Conservation (phyloP, 306 rosid species). For the Macrotyloma uniflorum region DNA sequence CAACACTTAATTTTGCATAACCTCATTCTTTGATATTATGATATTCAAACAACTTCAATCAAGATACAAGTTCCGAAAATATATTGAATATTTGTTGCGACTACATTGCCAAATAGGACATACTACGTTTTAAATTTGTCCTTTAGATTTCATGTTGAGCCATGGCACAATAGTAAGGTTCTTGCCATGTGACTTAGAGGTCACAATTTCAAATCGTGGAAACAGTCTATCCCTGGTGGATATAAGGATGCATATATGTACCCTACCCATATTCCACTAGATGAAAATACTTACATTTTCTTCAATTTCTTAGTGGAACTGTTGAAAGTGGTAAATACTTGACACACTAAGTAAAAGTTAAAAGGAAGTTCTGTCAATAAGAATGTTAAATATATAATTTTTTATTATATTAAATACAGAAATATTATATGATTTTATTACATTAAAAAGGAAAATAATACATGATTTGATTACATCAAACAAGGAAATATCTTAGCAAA, state of each 20-base stretch:
- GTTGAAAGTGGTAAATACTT: neutral
- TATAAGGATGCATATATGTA: neutral
- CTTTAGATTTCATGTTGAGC: neutral
- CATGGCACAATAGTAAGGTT: neutral
- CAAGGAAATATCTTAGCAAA: no score
- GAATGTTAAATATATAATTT: neutral
- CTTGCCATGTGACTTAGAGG: neutral
- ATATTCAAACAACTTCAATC: slow-evolving; percentile 29
- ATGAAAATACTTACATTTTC: neutral
- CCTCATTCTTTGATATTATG: neutral
- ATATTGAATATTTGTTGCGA: neutral
- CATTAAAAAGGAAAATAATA: no score
- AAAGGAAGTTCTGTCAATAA: neutral
- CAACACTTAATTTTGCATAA: neutral
- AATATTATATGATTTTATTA: no score
- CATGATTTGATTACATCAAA: no score
- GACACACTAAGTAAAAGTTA: slow-evolving; percentile 5
- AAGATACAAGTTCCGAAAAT: slow-evolving; percentile 22
- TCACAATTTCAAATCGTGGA: neutral
- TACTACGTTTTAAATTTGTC: neutral
- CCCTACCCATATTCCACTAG: neutral
- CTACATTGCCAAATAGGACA: neutral
- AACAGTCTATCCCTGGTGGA: neutral
- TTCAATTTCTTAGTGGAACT: slow-evolving; percentile 6
- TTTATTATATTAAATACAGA: no score